A percentile compares a stretch with the other conserved stretches of the same genome.
Conservation (phyloP, 2,329 filamentous ascomycete genomes). For the Neopestalotiopsis sp. region DNA sequence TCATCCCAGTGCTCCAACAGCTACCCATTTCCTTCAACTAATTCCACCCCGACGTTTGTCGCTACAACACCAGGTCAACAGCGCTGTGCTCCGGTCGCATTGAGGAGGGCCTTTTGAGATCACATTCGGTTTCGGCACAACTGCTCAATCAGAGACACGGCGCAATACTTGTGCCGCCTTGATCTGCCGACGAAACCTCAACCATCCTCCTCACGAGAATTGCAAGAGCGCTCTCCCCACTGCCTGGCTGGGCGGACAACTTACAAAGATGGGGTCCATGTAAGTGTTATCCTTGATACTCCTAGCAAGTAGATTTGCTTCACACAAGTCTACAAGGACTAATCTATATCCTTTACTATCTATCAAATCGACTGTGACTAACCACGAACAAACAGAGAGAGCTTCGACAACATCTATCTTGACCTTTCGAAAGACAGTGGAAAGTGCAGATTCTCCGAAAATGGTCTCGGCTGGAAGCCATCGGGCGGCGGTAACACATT, state of each 20-base stretch:
- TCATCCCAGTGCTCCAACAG: not conserved
- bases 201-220: not conserved
- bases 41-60: not conserved
- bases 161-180: not conserved
- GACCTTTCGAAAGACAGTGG: constrained; percentile 92
- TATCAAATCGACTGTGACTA: not conserved
- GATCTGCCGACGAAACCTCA: not conserved
- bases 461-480: constrained; percentile 94
- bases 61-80: not conserved
- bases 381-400: constrained; percentile 63
- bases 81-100: not conserved
- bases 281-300: constrained; percentile 21
- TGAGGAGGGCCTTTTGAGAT: not conserved
- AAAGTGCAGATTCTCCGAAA: constrained; percentile 94
- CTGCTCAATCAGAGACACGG: not conserved
- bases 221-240: not conserved
- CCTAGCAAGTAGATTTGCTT: not conserved
- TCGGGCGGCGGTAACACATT: constrained; percentile 87
- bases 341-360: not conserved
- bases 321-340: not conserved
- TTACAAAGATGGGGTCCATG: constrained; percentile 32
- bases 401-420: constrained; percentile 96
- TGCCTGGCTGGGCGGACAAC: constrained; percentile 10
- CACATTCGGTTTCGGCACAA: not conserved
- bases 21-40: not conserved